Conservation (phyloP, 352 stramenopile genomes). For the Globisporangium carolinianum region DNA sequence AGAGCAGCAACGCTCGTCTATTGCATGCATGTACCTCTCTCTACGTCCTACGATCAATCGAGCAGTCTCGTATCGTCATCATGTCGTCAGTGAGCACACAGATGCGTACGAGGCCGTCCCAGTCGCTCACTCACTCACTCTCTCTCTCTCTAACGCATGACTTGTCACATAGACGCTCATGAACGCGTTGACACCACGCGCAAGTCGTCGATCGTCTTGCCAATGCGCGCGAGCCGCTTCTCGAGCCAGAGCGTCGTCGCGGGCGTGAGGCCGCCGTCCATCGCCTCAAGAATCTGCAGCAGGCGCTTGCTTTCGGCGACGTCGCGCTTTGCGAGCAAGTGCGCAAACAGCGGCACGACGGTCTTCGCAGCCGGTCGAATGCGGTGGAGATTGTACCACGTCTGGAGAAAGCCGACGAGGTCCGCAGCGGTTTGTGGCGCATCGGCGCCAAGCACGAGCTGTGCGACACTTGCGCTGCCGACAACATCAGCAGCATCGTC, state of each 20-base stretch:
- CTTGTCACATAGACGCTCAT: too few species aligned
- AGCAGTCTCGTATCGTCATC: too few species aligned
- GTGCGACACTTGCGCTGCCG: conserved; percentile 5
- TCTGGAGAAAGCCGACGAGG: conserved; percentile 69
- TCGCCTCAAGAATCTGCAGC: conserved; percentile 70
- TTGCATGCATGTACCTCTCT: too few species aligned
- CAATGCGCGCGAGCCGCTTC: conserved; percentile 41
- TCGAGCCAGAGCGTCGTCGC: conserved; percentile 70
- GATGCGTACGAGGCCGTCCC: too few species aligned
- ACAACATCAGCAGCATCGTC: conserved; percentile 16
- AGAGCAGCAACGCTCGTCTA: neutral
- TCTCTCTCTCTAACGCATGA: neutral
- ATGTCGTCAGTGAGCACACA: too few species aligned
- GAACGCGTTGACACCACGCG: conserved; percentile 9
- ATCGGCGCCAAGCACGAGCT: conserved; percentile 24
- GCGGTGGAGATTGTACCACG: conserved; percentile 81
- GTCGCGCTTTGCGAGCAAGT: conserved; percentile 42
- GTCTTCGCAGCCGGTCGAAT: conserved; percentile 67
- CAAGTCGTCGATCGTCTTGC: conserved; percentile 59
- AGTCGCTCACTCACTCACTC: neutral
- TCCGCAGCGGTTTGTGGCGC: conserved; percentile 47
- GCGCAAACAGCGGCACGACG: conserved; percentile 60
- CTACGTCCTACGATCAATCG: too few species aligned
- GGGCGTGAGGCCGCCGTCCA: conserved; percentile 60
- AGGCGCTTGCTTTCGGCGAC: conserved; percentile 56